Conservation (phyloP, 306 rosid genomes). For the Comarum palustre region DNA sequence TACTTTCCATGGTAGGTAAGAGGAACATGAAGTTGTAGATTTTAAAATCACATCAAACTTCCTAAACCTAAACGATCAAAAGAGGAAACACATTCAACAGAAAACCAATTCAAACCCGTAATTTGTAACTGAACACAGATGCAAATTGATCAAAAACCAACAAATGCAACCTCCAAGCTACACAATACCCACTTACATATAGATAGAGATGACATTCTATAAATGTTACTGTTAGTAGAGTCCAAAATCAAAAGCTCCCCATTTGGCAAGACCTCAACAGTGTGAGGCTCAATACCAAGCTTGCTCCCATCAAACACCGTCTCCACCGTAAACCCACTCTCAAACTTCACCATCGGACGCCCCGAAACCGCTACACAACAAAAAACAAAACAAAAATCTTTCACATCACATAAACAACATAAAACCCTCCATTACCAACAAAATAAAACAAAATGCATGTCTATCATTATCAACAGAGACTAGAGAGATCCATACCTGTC, state of each 20-base stretch:
- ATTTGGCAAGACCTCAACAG: conserved; percentile 68
- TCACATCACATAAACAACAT: conserved; percentile 19
- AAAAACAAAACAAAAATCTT: conserved; percentile 10
- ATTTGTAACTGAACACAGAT: not conserved
- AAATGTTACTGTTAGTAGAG: conserved; percentile 74
- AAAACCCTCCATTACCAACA: not conserved
- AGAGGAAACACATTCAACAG: not conserved
- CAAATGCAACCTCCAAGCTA: conserved; percentile 9
- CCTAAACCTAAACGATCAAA: not conserved
- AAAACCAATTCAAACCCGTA: not conserved
- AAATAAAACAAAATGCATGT: conserved; percentile 4
- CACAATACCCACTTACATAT: conserved; percentile 56
- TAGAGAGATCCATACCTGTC: conserved; percentile 59
- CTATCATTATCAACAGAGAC: not conserved
- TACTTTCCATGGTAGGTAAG: conserved; percentile 13
- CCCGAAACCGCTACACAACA: conserved; percentile 53
- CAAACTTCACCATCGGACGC: conserved; percentile 83
- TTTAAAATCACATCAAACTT: not conserved
- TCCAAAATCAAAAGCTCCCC: conserved; percentile 90
- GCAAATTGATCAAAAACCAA: conserved; percentile 20
- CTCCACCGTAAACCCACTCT: conserved; percentile 86
- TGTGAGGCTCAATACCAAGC: conserved; percentile 89
- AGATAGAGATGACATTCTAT: conserved; percentile 81
- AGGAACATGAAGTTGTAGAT: not conserved
- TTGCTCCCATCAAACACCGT: conserved; percentile 97